Conservation (phyloP, 148 eudicot species). For the Heliamphora exappendiculata region DNA sequence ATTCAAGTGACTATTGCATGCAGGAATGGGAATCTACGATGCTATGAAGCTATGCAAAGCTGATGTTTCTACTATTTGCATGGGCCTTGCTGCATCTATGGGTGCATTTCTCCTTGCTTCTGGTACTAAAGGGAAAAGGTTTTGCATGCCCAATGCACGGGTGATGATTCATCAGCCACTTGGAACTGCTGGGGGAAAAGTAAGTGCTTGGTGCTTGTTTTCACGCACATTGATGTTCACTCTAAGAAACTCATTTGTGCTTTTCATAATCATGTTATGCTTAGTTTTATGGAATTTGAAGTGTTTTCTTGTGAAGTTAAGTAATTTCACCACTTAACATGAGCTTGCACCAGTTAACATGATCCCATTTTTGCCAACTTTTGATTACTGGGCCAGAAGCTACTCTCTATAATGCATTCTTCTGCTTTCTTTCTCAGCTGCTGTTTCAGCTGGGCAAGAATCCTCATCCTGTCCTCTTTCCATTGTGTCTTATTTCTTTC, state of each 20-base stretch:
- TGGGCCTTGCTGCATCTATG: slow-evolving; percentile 98
- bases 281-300: neutral
- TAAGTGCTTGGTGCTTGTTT: slow-evolving; percentile 21
- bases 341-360: neutral
- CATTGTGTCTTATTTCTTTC: neutral
- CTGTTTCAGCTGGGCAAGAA: neutral
- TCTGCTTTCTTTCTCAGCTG: neutral
- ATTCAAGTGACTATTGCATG: slow-evolving; percentile 12
- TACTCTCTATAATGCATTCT: neutral
- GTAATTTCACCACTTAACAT: neutral
- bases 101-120: slow-evolving; percentile 94
- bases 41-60: slow-evolving; percentile 95
- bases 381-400: neutral
- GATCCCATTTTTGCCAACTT: neutral
- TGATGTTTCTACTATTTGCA: slow-evolving; percentile 82
- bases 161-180: slow-evolving; percentile 89
- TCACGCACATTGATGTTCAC: neutral
- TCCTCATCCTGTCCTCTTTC: neutral
- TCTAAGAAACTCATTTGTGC: neutral
- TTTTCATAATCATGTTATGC: neutral
- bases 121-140: slow-evolving; percentile 90
- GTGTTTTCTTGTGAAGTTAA: neutral
- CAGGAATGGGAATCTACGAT: slow-evolving; percentile 97
- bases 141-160: slow-evolving; percentile 90
- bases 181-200: slow-evolving; percentile 63